phyloP scores from a whole-genome alignment of 2,329 filamentous ascomycete genomes.

The Aspergillus terreus region DNA sequence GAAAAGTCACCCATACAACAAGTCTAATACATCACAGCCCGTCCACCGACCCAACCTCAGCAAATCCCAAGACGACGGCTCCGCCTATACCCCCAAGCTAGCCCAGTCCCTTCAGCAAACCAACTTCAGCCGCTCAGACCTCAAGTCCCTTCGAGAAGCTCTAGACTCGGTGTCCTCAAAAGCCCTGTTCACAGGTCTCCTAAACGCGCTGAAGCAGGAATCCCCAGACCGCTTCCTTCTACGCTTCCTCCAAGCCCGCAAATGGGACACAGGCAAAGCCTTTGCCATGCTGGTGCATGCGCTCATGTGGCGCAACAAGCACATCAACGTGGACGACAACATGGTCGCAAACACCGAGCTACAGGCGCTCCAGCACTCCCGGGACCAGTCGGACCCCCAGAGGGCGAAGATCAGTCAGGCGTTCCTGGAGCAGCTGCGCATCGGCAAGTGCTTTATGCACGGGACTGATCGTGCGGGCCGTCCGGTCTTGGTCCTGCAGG shows the following conservation, averaged over 20 bases:
- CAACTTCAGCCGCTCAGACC: background rate
- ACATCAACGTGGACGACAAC: background rate
- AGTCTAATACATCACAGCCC: background rate
- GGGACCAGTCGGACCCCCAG: background rate
- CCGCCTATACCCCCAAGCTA: background rate
- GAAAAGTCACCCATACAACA: background rate
- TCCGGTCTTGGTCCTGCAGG: background rate
- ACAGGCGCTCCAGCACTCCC: background rate
- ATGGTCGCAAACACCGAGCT: background rate
- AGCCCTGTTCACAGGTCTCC: background rate
- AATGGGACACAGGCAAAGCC: background rate
- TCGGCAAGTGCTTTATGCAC: background rate
- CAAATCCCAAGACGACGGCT: background rate
- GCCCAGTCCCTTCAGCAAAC: background rate
- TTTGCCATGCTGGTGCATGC: background rate
- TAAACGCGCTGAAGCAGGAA: background rate
- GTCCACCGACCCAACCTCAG: background rate
- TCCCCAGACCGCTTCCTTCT: background rate
- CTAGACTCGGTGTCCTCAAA: background rate
- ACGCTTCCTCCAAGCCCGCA: background rate
- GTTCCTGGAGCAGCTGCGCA: background rate
- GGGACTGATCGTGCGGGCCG: background rate
- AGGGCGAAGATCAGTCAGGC: background rate
- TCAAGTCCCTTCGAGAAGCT: background rate
- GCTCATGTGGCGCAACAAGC: background rate